Conservation (phyloP, 306 rosid species). For the Erythrophleum fordii region DNA sequence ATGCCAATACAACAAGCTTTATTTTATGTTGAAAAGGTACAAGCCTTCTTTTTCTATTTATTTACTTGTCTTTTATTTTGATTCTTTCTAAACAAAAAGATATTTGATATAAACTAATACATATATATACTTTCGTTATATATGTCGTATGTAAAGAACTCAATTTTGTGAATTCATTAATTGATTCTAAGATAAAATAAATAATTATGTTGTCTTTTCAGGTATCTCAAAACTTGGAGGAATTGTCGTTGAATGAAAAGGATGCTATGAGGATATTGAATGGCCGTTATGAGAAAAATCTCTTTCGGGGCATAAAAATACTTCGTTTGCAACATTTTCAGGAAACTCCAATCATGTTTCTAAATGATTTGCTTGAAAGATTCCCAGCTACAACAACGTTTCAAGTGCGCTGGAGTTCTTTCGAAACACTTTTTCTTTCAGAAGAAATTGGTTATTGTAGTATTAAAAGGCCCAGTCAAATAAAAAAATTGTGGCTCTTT, state of each 20-base stretch:
- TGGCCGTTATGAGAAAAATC: neutral
- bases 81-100: neutral
- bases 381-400: neutral
- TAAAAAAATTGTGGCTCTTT: neutral
- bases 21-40: neutral
- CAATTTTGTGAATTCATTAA: neutral
- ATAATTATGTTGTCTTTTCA: neutral
- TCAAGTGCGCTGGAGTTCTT: neutral
- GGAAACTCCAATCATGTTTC: neutral
- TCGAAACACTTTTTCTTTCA: neutral
- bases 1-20: neutral
- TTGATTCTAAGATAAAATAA: neutral
- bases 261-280: neutral
- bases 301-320: neutral
- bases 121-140: neutral
- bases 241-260: neutral
- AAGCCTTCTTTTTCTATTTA: neutral
- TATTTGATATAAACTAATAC: neutral
- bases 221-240: neutral
- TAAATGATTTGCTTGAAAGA: neutral
- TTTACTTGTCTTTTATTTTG: neutral
- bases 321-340: neutral
- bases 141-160: neutral
- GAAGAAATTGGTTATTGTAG: neutral
- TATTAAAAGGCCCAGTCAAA: neutral